Evolutionary conservation across 2,329 filamentous ascomycete species (phyloP).

Genomic region (Penicillium sp.): DNA sequence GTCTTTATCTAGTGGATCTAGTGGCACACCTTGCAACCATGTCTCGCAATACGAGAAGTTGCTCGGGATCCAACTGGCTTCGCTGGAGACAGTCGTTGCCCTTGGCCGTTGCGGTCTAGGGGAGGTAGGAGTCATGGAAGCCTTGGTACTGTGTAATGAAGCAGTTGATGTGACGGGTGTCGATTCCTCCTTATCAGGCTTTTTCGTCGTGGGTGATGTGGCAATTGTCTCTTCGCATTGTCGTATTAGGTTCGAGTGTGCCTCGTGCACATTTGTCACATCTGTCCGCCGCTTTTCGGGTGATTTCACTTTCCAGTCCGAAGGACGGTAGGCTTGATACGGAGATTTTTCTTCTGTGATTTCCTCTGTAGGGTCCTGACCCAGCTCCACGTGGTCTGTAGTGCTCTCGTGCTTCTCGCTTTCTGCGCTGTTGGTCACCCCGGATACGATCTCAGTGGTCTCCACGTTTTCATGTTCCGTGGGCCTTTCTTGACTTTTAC

Average conservation of each 20-base stretch:
- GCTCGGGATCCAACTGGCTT: constrained; percentile 43
- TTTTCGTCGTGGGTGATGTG: constrained; percentile 14
- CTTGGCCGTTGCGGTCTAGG: constrained; percentile 35
- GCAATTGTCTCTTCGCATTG: constrained; percentile 31
- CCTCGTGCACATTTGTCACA: constrained; percentile 39
- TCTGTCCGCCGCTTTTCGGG: constrained; percentile 15
- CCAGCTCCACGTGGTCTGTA: neutral
- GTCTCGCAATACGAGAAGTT: constrained; percentile 43
- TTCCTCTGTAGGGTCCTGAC: neutral
- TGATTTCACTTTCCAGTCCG: constrained; percentile 15
- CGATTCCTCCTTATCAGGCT: constrained; percentile 17
- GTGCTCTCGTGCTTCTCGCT: neutral
- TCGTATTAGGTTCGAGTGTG: constrained; percentile 37
- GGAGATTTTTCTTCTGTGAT: constrained; percentile 8
- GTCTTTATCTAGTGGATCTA: constrained; percentile 33
- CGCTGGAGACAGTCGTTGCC: constrained; percentile 42
- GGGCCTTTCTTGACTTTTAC: constrained; percentile 5
- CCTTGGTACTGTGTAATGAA: constrained; percentile 1
- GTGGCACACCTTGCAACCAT: constrained; percentile 44
- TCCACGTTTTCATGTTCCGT: neutral
- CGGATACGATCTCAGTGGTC: constrained; percentile 9
- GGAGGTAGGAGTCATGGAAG: constrained; percentile 21
- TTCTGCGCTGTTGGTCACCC: neutral
- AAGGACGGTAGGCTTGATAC: constrained; percentile 25
- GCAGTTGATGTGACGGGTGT: constrained; percentile 15